These are phyloP conservation scores for Globisporangium iwayamae DNA, from an alignment of 352 stramenopile species.

Conservation along the genomic window DNA sequence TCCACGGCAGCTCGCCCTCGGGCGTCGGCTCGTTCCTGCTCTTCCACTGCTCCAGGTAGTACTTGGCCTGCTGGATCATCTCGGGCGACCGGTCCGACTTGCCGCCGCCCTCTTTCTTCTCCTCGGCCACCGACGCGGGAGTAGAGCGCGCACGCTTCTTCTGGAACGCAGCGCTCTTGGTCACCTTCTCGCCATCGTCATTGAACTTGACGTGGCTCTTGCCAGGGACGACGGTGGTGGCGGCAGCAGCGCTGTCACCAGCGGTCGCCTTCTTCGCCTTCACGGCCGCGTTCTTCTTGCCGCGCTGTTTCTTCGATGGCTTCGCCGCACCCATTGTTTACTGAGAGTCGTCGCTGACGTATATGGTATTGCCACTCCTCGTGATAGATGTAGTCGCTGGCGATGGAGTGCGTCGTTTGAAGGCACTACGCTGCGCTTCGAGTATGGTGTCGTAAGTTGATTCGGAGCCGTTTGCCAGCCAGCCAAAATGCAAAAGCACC, in stretches of 20 bases:
- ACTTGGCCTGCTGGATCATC: constrained; percentile 77
- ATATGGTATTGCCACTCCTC: too few species aligned
- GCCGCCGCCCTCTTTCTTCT: constrained; percentile 40
- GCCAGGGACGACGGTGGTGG: constrained; percentile 18
- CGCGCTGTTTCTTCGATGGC: constrained; percentile 77
- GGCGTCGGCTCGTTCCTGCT: constrained; percentile 42
- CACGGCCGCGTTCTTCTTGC: constrained; percentile 51
- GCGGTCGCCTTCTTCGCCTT: constrained; percentile 22
- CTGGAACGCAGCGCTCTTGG: constrained; percentile 18
- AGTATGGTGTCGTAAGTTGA: not conserved
- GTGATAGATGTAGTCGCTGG: not conserved
- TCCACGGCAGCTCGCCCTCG: constrained; percentile 65
- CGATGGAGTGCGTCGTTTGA: constrained; percentile 1
- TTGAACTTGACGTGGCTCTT: constrained; percentile 59
- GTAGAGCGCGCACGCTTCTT: constrained; percentile 46
- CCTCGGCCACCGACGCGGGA: constrained; percentile 9
- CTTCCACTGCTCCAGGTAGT: constrained; percentile 80
- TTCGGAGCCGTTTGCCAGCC: constrained; percentile 3
- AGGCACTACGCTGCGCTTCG: not conserved
- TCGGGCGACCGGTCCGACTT: constrained; percentile 74
- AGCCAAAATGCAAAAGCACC: constrained; percentile 9
- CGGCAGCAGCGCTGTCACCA: constrained; percentile 6
- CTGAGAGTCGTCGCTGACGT: not conserved
- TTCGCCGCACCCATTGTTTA: constrained; percentile 43
- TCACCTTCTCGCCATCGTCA: constrained; percentile 53